Base-by-base conservation (phyloP, 331 rosid genomes). In the Rhamnella rubrinervis region DNA sequence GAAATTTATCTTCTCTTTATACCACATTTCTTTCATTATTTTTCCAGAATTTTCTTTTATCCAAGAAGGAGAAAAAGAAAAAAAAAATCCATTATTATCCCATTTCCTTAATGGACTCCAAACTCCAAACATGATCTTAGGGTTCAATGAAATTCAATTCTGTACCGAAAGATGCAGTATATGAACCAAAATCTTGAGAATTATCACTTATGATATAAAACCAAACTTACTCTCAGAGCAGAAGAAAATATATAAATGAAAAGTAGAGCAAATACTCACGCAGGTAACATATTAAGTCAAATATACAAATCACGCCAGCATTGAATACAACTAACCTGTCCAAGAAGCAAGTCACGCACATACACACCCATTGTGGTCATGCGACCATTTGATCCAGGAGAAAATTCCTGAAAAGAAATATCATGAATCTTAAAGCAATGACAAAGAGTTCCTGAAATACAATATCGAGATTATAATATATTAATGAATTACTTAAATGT, bases 361-460 rank as follows among this genome's bases (percentile, higher is more conserved):
- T 95, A 95, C 19, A 83, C 96, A 53, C 99, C 99, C 96, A 95
- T 95, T 21, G 96, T 87, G 67, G 96, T 85, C 92, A 85, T 91
- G 66, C 88, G 88, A 63, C 99, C 99, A 76, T 73, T 92, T 31
- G 99, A 95, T 72, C 97, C 97, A 18, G 99, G 99, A 66, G 99
- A 89, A 79, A 95, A 95, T 79, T 95, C 95, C 99, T 95, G 92
- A 75, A 83, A 81, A 23, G 40, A 11, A 59, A 46, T 15, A 68
- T 7, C 55, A 19, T 5, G 9, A 66, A 5, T n/a, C 46, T 28
- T 10, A 25, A 31, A 40, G 0, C 20, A 59, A n/a, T 18, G 14
- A 60, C 35, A 31, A 28, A 26, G 2, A 64, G 41, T 26, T 47
- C 72, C 51, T 16, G n/a, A 26, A 56, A 49, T 37, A 57, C 18